A percentile compares a stretch with the other conserved stretches of the same genome.
phyloP scores from a whole-genome alignment of 2,329 filamentous ascomycete species.

The Aspergillus latus region DNA sequence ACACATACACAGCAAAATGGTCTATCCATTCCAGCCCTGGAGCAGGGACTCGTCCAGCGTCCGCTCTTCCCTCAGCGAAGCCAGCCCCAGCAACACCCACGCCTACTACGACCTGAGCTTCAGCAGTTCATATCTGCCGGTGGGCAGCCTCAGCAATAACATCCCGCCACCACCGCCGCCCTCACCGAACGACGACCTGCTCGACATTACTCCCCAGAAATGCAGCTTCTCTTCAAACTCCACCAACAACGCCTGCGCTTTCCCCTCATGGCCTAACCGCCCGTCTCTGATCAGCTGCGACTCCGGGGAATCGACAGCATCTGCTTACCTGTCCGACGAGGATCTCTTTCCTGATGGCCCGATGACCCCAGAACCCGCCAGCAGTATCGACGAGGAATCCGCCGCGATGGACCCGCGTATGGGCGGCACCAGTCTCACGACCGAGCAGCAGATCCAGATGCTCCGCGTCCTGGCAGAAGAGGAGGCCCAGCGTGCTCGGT shows the following conservation, averaged over 20 bases:
- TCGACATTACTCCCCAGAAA: conserved; percentile 45
- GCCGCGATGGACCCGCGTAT: conserved; percentile 24
- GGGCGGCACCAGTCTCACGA: conserved; percentile 32
- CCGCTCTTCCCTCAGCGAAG: conserved; percentile 24
- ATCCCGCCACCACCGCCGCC: conserved; percentile 43
- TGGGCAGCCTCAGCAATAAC: conserved; percentile 12
- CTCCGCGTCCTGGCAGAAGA: conserved; percentile 38
- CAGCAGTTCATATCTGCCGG: conserved; percentile 25
- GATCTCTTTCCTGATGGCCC: conserved; percentile 39
- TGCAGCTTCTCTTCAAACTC: conserved; percentile 43
- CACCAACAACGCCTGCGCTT: conserved; percentile 44
- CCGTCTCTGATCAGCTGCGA: conserved; percentile 37
- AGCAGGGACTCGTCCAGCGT: conserved; percentile 23
- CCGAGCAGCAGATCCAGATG: conserved; percentile 42
- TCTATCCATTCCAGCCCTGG: conserved; percentile 27
- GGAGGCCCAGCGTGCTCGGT: conserved; percentile 37
- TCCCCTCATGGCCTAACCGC: conserved; percentile 47
- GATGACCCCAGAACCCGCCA: conserved; percentile 26
- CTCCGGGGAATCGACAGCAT: conserved; percentile 33
- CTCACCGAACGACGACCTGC: conserved; percentile 38
- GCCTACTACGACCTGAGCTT: conserved; percentile 30
- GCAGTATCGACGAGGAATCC: conserved; percentile 30
- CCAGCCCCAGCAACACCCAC: conserved; percentile 21
- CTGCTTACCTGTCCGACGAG: conserved; percentile 45
- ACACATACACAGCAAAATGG: conserved; percentile 12